Evolutionary conservation across 208 protist genomes (phyloP).

Genomic region (Acanthamoeba royreba): DNA sequence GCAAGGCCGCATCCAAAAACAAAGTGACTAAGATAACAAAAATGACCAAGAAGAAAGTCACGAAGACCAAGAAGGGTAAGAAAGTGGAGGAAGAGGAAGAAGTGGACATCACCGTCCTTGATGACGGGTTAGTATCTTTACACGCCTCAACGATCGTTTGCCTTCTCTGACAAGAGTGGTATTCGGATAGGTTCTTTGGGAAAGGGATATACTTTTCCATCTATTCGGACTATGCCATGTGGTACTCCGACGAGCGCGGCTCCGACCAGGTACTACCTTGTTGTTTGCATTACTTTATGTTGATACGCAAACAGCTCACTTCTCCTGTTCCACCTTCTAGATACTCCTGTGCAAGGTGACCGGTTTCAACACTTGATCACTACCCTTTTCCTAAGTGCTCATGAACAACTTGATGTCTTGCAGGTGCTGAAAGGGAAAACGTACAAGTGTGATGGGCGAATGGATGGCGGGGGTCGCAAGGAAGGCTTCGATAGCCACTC

Average conservation of each 20-base stretch:
- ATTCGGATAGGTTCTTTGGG: no score
- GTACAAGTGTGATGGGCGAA: background rate
- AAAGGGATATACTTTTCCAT: slow-evolving; percentile 50
- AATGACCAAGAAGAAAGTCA: background rate
- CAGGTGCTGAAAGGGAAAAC: background rate
- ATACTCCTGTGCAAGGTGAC: slow-evolving; percentile 14
- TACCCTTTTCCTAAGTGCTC: no score
- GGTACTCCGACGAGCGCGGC: slow-evolving; percentile 42
- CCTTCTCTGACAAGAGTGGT: no score
- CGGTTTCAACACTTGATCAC: no score
- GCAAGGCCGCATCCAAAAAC: background rate
- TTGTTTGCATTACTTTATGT: no score
- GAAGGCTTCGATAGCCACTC: slow-evolving; percentile 26
- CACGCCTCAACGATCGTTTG: no score
- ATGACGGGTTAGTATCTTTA: no score
- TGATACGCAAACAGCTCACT: no score
- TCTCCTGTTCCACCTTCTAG: no score
- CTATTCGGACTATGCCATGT: slow-evolving; percentile 53
- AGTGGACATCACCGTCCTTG: background rate
- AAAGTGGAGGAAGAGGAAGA: background rate
- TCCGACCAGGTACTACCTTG: no score
- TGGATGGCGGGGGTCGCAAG: background rate
- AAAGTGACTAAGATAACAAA: background rate
- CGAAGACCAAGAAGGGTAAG: background rate
- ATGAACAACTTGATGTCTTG: no score